Base-by-base conservation (phyloP, 768 basidiomycete species). In the Serendipita sp. region DNA sequence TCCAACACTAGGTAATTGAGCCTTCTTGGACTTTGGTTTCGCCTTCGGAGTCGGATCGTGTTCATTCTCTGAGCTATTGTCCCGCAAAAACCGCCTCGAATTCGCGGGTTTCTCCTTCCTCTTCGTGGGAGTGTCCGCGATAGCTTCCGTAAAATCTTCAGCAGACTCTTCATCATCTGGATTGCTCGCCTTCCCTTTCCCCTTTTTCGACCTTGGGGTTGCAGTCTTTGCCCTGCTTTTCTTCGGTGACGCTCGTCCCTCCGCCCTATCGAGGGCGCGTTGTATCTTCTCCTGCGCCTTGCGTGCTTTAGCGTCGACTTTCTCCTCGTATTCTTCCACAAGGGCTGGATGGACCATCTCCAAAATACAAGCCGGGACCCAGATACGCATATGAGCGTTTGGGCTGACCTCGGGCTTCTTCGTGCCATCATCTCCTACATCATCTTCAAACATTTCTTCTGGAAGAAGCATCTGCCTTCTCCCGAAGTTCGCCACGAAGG, bases 321-420 rank as follows among this genome's bases (percentile, higher is more conserved):
- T 66, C 11, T 75, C 78, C 63, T 88, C 82, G 65, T 78, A 92
- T 17, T 78, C 78, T 44, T 79, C 72, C 3, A 85, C 84, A 24
- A 94, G 69, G 2, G 73, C 72, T 7, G 89, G 86, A 64, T 83
- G 85, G 1, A 80, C 88, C 33, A 82, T 71, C 13, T 75, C 72
- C 11, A 93, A 79, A 77, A 95, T 85, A 61, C 79, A 83, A 24
- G 86, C 89, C 0, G 91, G 88, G 72, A 92, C 79, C 91, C 91
- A 95, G 11, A 91, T 70, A 14, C 85, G 78, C 56, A 84, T 70
- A 62, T 80, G 79, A 53, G 75, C 77, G n/a, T 75, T 72, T 0
- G 84, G 84, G n/a, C n/a, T n/a, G n/a, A n/a, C n/a, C 65, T 82
- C 78, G 2, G 77, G 74, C 2, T 80, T 72, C 42, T 74, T 71